Percentiles rank a stretch among this genome's conserved stretches.
phyloP scores from a whole-genome alignment of 1,284 basidiomycete species.

The Cryptococcus sp. region DNA sequence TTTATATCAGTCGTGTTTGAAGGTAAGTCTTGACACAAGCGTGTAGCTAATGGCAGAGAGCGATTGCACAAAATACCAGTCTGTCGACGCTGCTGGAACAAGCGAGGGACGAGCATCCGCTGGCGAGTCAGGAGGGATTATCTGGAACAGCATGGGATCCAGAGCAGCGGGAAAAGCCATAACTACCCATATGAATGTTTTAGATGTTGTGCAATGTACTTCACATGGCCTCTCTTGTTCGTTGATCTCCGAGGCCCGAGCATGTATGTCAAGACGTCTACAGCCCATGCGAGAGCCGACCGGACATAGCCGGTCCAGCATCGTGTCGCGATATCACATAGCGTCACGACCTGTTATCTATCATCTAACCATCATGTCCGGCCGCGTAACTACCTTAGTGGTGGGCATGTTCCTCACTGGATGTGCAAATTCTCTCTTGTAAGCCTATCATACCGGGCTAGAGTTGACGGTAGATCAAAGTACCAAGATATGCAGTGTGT shows the following conservation, averaged over 20 bases:
- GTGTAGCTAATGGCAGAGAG: conserved; percentile 55
- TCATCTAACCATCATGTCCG: not conserved
- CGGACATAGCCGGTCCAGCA: no score
- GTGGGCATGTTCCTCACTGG: conserved; percentile 54
- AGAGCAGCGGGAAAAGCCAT: not conserved
- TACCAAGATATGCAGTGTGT: conserved; percentile 84
- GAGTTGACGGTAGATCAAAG: conserved; percentile 26
- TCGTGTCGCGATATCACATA: no score
- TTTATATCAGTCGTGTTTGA: conserved; percentile 72
- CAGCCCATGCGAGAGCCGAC: no score
- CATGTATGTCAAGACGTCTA: no score
- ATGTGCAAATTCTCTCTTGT: conserved; percentile 48
- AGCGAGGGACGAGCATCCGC: conserved; percentile 74
- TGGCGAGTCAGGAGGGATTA: conserved; percentile 46
- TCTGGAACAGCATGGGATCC: conserved; percentile 42
- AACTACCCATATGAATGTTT: no score
- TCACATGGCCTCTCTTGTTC: no score
- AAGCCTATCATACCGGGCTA: conserved; percentile 14
- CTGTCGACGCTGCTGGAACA: conserved; percentile 70
- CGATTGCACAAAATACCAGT: conserved; percentile 68
- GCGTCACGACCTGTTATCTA: no score
- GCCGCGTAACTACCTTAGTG: conserved; percentile 47
- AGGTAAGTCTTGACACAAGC: conserved; percentile 51
- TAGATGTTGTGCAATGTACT: no score
- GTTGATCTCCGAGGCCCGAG: no score